These are phyloP conservation scores for Stagonosporopsis chrysanthemi DNA, from an alignment of 2,329 filamentous ascomycete genomes.

Conservation along the genomic window DNA sequence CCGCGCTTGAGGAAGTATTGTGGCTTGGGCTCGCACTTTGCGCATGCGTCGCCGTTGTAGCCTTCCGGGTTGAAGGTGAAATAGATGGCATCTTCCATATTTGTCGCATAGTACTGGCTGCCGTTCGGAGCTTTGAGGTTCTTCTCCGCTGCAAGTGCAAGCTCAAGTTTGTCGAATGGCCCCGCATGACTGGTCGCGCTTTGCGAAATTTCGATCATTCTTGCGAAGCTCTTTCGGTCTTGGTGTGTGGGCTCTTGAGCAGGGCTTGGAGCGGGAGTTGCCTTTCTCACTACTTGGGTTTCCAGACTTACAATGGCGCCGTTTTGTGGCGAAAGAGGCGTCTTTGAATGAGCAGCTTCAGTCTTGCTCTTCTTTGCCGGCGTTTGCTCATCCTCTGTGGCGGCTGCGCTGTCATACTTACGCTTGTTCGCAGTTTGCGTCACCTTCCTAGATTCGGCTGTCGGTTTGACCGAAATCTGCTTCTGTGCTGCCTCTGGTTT, in stretches of 20 bases:
- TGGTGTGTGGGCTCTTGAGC: not conserved
- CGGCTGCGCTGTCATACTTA: conserved; percentile 13
- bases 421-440: conserved; percentile 7
- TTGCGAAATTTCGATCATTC: not conserved
- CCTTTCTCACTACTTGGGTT: not conserved
- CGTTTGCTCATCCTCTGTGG: conserved; percentile 18
- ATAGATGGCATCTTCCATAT: not conserved
- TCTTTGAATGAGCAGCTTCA: not conserved
- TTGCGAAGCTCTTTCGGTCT: not conserved
- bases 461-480: not conserved
- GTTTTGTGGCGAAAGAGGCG: not conserved
- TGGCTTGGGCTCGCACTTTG: not conserved
- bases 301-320: not conserved
- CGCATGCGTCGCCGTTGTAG: not conserved
- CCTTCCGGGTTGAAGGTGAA: not conserved
- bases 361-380: conserved; percentile 6
- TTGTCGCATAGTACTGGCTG: not conserved
- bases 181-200: not conserved
- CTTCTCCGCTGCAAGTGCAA: not conserved
- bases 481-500: not conserved
- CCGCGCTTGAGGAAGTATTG: conserved; percentile 30
- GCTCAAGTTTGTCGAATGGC: not conserved
- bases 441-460: not conserved
- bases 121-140: not conserved
- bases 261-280: not conserved